Percentiles rank a stretch among this genome's conserved stretches.
Conservation (phyloP, 768 basidiomycete species). For the Boletus rex-veris region DNA sequence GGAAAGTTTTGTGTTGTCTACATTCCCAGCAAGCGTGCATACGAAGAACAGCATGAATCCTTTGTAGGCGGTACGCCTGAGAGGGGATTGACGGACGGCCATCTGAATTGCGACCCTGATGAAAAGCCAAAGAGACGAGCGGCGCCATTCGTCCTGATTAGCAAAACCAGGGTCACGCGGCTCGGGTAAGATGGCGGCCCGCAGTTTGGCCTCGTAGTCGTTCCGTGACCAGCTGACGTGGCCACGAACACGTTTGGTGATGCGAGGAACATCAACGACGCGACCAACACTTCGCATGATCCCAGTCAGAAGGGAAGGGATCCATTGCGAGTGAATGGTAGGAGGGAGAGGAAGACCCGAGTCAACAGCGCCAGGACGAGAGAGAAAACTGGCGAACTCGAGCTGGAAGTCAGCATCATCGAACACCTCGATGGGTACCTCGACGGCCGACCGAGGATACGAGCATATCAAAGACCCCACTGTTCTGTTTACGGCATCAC, state of each 20-base stretch:
- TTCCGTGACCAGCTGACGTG: no score
- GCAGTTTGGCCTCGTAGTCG: no score
- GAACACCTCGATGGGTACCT: neutral
- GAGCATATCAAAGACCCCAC: neutral
- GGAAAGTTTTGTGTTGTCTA: neutral
- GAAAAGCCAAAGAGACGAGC: no score
- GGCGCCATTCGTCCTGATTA: no score
- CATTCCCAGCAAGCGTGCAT: neutral
- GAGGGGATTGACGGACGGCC: neutral
- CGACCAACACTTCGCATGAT: neutral
- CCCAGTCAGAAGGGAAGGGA: neutral
- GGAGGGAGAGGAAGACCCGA: neutral
- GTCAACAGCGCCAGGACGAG: neutral
- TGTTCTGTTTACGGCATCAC: neutral
- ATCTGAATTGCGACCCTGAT: neutral
- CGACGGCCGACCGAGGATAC: neutral
- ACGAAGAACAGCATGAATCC: neutral
- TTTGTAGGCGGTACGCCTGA: neutral
- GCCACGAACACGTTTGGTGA: no score
- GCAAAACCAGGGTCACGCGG: no score
- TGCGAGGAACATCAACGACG: neutral
- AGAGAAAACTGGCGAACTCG: neutral
- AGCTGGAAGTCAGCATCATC: neutral
- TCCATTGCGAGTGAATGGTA: neutral
- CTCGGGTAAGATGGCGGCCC: no score